Conservation (phyloP, 129 eudicot species). For the Arctium lappa region DNA sequence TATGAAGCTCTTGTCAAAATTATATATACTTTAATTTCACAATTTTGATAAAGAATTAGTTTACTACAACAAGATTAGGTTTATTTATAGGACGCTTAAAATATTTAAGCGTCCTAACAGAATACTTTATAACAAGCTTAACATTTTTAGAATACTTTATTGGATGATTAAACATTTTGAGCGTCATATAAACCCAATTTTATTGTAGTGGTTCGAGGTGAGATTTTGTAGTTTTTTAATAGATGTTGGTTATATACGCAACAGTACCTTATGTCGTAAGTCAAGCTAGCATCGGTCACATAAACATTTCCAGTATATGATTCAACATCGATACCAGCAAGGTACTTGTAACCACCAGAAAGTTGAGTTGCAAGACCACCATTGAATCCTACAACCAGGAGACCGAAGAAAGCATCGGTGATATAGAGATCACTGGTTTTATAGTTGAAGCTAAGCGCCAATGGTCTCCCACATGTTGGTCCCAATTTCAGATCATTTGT, state of each 20-base stretch:
- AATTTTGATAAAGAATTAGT: neutral
- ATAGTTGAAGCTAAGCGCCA: conserved; percentile 40
- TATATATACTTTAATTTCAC: too few species aligned
- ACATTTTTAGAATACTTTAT: too few species aligned
- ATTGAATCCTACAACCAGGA: conserved; percentile 29
- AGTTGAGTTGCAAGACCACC: conserved; percentile 37
- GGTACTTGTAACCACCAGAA: conserved; percentile 14
- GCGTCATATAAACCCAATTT: too few species aligned
- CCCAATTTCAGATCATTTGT: conserved; percentile 28
- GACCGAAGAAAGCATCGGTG: conserved; percentile 31
- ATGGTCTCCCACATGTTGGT: conserved; percentile 33
- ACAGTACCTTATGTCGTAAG: conserved; percentile 18
- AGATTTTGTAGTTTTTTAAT: neutral
- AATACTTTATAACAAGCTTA: too few species aligned
- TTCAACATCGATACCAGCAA: conserved; percentile 25
- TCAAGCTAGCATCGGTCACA: conserved; percentile 26
- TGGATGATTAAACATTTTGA: too few species aligned
- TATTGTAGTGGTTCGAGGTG: too few species aligned
- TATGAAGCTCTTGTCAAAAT: neutral
- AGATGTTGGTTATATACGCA: neutral
- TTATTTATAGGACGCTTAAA: too few species aligned
- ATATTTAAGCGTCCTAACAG: too few species aligned
- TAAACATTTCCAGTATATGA: conserved; percentile 29
- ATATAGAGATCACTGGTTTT: conserved; percentile 31
- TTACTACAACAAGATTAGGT: too few species aligned